phyloP scores from a whole-genome alignment of 768 basidiomycete genomes.

The Collybia nuda region DNA sequence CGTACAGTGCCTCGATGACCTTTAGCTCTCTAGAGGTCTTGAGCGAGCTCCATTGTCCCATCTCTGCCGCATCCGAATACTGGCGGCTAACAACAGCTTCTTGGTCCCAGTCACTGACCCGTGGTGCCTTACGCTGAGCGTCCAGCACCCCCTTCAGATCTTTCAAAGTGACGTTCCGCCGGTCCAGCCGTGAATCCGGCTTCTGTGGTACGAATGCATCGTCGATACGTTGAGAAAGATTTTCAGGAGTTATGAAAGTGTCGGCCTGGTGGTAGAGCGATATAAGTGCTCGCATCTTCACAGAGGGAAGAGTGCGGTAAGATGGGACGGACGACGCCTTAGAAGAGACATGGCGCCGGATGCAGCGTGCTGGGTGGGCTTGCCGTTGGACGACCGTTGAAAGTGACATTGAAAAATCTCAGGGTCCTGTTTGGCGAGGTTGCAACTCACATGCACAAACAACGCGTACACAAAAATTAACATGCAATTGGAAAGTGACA shows the following conservation, averaged over 20 bases:
- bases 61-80: not conserved
- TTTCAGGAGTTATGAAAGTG: slow-evolving; percentile 70
- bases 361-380: not conserved
- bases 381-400: slow-evolving; percentile 13
- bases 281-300: slow-evolving; percentile 71
- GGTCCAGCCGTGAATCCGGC: not conserved
- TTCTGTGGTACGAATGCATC: slow-evolving; percentile 46
- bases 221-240: slow-evolving; percentile 64
- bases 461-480: not conserved
- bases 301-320: slow-evolving; percentile 43
- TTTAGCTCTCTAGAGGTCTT: slow-evolving; percentile 33
- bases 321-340: slow-evolving; percentile 20
- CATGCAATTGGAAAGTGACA: not conserved
- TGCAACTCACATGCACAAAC: not conserved
- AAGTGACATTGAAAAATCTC: slow-evolving; percentile 11
- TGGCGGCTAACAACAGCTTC: slow-evolving; percentile 5
- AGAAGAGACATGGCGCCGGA: slow-evolving; percentile 19
- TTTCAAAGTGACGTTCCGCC: slow-evolving; percentile 10
- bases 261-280: slow-evolving; percentile 77
- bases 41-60: slow-evolving; percentile 25
- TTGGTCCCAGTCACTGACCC: slow-evolving; percentile 36
- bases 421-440: not conserved
- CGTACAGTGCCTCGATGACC: slow-evolving; percentile 55
- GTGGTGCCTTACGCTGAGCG: slow-evolving; percentile 29
- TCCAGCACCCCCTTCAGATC: slow-evolving; percentile 18